Base-by-base conservation (phyloP, 305 asterid genomes). In the Ilex paraguariensis region DNA sequence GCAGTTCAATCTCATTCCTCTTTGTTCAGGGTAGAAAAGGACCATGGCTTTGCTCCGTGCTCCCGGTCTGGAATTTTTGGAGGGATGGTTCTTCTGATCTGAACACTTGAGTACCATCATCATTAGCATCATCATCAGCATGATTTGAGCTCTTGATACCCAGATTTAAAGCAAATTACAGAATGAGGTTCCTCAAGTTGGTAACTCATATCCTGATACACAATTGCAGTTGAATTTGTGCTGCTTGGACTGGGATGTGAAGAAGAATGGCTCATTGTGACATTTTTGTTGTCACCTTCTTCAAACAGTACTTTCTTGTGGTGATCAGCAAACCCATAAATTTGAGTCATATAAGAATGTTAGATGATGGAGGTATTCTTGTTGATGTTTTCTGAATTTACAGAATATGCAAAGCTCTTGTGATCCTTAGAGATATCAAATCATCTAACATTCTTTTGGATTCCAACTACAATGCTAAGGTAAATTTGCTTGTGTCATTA, bases 191-290 rank as follows among this genome's bases (percentile, higher is more conserved):
- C 91, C 32, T 81, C 90, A 0, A 81, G 58, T 31, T 69, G 57
- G 39, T 59, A 52, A 10, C 78, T 62, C 0, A 63, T 6, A n/a
- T 70, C 45, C 31, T 64, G 80, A 11, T 71, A 74, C 7, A 74
- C 85, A 58, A 83, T 32, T 5, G 80, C 86, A 40, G 75, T 86
- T 32, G 96, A 91, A 61, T 82, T 86, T 4, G 88, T 75, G 80
- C 95, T 91, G 79, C 87, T 80, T 4, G 94, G 96, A 54, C 96
- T 91, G 2, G 98, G 86, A 1, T 80, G 87, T 0, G 94, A 72
- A 6, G 96, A 84, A 32, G 86, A 80, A 52, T 80, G 81, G 69
- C 82, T 80, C 59, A 67, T 15, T 1, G 74, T 65, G 75, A 77
- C 70, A 46, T 75, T 83, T 79, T 77, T 88, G 54, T 17, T 17